phyloP scores from a whole-genome alignment of 106 monocot species.

The Platanthera zijinensis region DNA sequence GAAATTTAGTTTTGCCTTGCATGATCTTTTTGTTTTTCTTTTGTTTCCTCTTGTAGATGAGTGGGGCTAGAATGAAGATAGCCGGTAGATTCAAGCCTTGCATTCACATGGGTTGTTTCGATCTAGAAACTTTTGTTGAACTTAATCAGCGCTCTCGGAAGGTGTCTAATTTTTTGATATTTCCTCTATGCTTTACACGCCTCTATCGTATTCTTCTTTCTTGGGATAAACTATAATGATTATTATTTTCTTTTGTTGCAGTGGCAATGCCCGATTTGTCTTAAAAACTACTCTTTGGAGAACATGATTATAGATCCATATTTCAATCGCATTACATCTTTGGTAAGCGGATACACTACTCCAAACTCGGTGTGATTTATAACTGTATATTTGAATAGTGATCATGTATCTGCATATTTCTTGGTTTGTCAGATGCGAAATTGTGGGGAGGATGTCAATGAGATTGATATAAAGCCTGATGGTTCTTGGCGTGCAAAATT shows the following conservation, averaged over 20 bases:
- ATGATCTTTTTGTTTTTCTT: not conserved
- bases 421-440: conserved; percentile 42
- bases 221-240: not conserved
- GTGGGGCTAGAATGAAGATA: conserved; percentile 78
- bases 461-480: conserved; percentile 83
- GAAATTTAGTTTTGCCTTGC: not conserved
- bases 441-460: conserved; percentile 78
- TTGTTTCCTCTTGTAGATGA: conserved; percentile 54
- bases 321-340: conserved; percentile 83
- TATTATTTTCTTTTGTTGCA: conserved; percentile 31
- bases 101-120: conserved; percentile 94
- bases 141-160: conserved; percentile 87
- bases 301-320: conserved; percentile 88
- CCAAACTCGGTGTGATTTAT: not conserved
- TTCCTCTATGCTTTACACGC: not conserved
- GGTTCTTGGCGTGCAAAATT: conserved; percentile 93
- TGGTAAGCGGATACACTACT: conserved; percentile 31
- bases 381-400: not conserved
- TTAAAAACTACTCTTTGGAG: conserved; percentile 82
- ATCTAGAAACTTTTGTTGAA: conserved; percentile 92
- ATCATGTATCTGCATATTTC: conserved; percentile 1
- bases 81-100: conserved; percentile 95
- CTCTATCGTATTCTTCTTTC: not conserved
- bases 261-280: conserved; percentile 98
- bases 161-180: conserved; percentile 22